Evolutionary conservation across 2,329 filamentous ascomycete species (phyloP), one percentile per base, ranked within the genome.

Genomic region (Pseudogymnoascus sp.): DNA sequence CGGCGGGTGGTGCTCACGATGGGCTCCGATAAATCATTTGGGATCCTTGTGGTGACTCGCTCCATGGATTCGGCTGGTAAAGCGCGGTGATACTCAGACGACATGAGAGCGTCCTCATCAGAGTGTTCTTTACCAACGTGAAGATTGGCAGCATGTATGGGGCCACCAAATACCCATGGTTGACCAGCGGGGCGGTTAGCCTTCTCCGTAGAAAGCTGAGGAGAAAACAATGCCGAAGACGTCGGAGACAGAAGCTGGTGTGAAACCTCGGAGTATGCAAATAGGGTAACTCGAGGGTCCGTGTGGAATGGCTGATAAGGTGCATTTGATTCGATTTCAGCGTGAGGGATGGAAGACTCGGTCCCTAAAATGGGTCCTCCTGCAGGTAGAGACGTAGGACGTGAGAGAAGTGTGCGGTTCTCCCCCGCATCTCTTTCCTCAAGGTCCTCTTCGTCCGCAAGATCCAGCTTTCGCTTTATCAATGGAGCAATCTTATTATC

Each of bases 231-330:
- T 51, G 70, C 65, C n/a, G 67, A 70, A 57, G 66, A 54, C 12
- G 59, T 61, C 12, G 39, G 59, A 40, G 59, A 61, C 2, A 39
- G 36, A 39, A 39, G 51, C 5, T 57, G 51, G 51, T 61, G 59
- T 26, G 34, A n/a, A 16, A 26, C 18, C 18, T 26, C 36, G 2
- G 65, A 75, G 71, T 88, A 90, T 45, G 91, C 83, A 68, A 86
- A 89, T 29, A 97, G 79, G n/a, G 82, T 85, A 51, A 97, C 90
- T 2, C 93, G 86, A 63, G 86, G 84, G 71, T 97, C 93, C 0
- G 93, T 95, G 73, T 97, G 93, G 78, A 97, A 97, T 1, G 95
- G 93, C 71, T 96, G 93, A 70, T 96, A 97, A 1, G 93, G 91
- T 4, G 93, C 90, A 71, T 93, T 97, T 1, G 93, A 96, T 73